Evolutionary conservation across 805 yeast species (phyloP), one percentile per base, ranked within the genome.

Genomic region (Kluyveromyces dobzhanskii): DNA sequence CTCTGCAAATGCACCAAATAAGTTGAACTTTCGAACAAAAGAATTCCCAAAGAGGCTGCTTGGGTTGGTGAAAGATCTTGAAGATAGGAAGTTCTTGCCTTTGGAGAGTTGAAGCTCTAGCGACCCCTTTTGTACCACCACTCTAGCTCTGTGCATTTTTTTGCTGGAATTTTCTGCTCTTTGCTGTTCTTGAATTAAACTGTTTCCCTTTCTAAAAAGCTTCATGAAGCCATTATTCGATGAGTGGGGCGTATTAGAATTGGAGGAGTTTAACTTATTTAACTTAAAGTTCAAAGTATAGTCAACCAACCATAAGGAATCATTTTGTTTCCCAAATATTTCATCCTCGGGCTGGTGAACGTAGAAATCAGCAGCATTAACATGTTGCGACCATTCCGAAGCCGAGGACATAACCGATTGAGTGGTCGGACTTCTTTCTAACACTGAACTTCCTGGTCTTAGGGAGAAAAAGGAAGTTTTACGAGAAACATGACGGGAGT

Each of bases 231-330:
- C 37, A n/a, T 30, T 5, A 14, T 8, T 14, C n/a, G 32, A 6
- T 4, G 19, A 10, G n/a, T 11, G 5, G 11, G 5, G n/a, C 8
- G 21, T 18, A 10, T 30, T 19, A 6, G 21, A 16, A 5, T 4
- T 11, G 5, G 32, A 30, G 8, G 6, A 10, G 10, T 6, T 17
- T 10, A 8, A 16, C 11, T 17, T 17, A 8, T 30, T 10, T 7
- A 26, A 3, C 23, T 26, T 34, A 26, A 18, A 34, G 19, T 34
- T 34, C 4, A 57, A 41, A 3, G 44, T 30, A 1, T 47, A 42
- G 35, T 59, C 62, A 47, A 57, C 44, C 12, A 38, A 36, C 60
- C 60, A 57, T n/a, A 46, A 39, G 3, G 59, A 38, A 17, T 42
- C 37, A 17, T 50, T 47, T 24, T 30, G 27, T 4, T 36, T 32